Conservation (phyloP, 2,329 filamentous ascomycete genomes). For the Onygenales sp. region DNA sequence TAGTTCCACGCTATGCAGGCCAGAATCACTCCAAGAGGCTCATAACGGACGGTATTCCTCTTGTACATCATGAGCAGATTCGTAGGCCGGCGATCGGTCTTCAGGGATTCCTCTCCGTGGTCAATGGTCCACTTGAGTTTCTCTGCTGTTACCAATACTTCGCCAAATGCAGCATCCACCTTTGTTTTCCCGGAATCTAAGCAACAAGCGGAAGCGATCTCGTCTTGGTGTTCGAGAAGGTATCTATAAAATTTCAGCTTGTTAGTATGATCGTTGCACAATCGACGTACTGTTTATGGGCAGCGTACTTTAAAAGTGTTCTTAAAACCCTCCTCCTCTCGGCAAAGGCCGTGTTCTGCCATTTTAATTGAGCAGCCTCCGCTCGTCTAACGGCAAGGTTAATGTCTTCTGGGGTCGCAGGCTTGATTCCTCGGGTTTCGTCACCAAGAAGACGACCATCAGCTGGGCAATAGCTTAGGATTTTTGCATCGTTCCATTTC, state of each 20-base stretch:
- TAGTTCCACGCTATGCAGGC: conserved; percentile 97
- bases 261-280: background rate
- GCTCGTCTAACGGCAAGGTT: conserved; percentile 69
- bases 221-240: conserved; percentile 78
- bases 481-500: conserved; percentile 29
- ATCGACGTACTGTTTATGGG: too few relatives aligned
- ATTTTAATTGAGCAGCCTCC: conserved; percentile 62
- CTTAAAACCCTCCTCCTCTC: conserved; percentile 70
- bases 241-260: conserved; percentile 37
- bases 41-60: conserved; percentile 78
- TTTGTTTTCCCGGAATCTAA: conserved; percentile 94
- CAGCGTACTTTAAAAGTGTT: conserved; percentile 57
- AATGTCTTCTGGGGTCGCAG: conserved; percentile 65
- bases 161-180: conserved; percentile 85
- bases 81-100: conserved; percentile 64
- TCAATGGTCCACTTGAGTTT: conserved; percentile 90
- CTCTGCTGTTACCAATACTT: conserved; percentile 88
- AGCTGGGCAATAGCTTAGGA: conserved; percentile 57
- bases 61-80: conserved; percentile 96
- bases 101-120: conserved; percentile 76
- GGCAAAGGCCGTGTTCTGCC: conserved; percentile 67
- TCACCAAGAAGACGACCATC: conserved; percentile 72
- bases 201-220: conserved; percentile 75
- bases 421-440: conserved; percentile 51
- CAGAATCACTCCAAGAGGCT: conserved; percentile 85